Evolutionary conservation across 2,329 filamentous ascomycete genomes (phyloP), one percentile per base, ranked within the genome.

Genomic region (Ceratocystis eucalypticola): DNA sequence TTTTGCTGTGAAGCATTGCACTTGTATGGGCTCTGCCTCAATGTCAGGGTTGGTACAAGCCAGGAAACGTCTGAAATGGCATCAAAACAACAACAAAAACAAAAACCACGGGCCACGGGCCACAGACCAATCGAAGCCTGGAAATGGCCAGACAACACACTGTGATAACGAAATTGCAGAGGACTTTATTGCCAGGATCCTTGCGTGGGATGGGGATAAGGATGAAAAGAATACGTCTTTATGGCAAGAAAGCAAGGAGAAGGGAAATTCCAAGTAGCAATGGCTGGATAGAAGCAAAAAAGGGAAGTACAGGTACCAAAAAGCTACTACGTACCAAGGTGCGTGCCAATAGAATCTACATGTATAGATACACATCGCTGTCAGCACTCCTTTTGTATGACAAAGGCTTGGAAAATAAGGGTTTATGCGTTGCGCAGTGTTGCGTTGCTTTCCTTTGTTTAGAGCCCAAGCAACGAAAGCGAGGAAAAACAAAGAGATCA

Each of bases 71-170:
- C 25, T 25, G 33, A 15, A 33, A 30, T 59, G 12, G n/a, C 25
- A 59, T 10, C 53, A 59, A 59, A 59, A 59, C 53, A 59, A 59
- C 28, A 59, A 59, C 53, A 57, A 57, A n/a, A 59, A 57, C 25
- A 59, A 59, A 37, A 50, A 57, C 20, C 20, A 55, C 45, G n/a
- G 45, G 7, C 45, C 45, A 48, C 7, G 3, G 15, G 6, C 53
- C 53, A 57, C 53, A 59, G 53, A 59, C 53, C 37, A 41, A 41
- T 41, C 37, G 37, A 41, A 41, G 37, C 37, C 28, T 59, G 28
- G 2, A 17, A 30, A 59, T 33, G 28, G 8, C 53, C 33, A 33
- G 28, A 30, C 53, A 30, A 37, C 53, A 25, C 28, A 28, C 28
- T 37, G 25, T 59, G 12, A 59, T 15, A 59, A 59, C 53, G 53